Base-by-base conservation (phyloP, 441 rosid species). In the Bocquillonia castaneifolia region DNA sequence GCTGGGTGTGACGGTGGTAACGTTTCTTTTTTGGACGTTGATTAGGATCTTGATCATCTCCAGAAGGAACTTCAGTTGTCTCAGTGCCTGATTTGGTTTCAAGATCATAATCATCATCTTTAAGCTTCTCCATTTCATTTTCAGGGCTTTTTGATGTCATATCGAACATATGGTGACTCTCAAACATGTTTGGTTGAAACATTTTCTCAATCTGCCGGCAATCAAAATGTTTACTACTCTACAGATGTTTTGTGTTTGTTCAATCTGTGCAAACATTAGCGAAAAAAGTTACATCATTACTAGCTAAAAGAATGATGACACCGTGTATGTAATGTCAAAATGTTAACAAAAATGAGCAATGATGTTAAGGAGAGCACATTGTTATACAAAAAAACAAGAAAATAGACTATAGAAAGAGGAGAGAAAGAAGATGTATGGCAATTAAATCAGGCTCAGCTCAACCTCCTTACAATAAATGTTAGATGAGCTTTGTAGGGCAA, bases 1-100 rank as follows among this genome's bases (percentile, higher is more conserved):
- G 93, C 76, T 90, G 99, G 0, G 98, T 94, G 67, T 94, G 99
- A 18, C 99, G 97, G 54, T 92, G 97, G 76, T 88, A 94, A 67
- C 97, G 92, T 82, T 92, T 92, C 90, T 82, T 91, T 62, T 87
- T 91, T 18, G 88, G 82, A 31, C 84, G 89, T 67, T 87, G 91
- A 68, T 69, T 83, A 69, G 96, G 89, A 62, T 90, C 92, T 61
- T 85, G 93, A 62, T 91, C 99, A 66, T 94, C 99, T 5, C 86
- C 87, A 0, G 92, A 89, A 28, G 79, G 80, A 57, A 72, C 85
- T 31, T 91, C 97, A 69, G 48, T 83, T 61, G 78, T 84, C 67
- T 91, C 96, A 0, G 93, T 84, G 47, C 86, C 95, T 0, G 97
- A 93, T 81, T 84, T 91, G 0, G 84, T 86, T 74, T 91, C 97